A percentile compares a stretch with the other conserved stretches of the same genome.
phyloP scores from a whole-genome alignment of 2,329 filamentous ascomycete species.

The Myriangium duriaei region DNA sequence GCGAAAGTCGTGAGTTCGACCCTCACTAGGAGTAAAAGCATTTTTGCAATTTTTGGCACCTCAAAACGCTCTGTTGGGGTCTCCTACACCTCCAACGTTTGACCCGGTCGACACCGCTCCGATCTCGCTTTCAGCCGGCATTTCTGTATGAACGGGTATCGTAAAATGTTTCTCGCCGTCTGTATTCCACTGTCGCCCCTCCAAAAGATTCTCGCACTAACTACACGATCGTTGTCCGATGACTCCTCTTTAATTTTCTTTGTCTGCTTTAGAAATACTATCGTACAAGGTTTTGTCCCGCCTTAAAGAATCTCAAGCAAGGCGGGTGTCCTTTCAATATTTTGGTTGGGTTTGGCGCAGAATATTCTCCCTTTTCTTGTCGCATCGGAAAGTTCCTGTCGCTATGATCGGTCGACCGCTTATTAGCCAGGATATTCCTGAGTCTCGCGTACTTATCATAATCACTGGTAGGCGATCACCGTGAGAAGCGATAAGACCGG shows the following conservation, averaged over 20 bases:
- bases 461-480: constrained; percentile 61
- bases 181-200: too few species aligned
- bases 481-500: too few species aligned
- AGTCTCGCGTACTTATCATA: constrained; percentile 75
- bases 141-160: neutral
- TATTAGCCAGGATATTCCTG: constrained; percentile 32
- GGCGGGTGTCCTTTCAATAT: too few species aligned
- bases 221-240: too few species aligned
- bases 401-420: neutral
- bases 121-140: neutral
- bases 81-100: neutral
- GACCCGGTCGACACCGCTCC: neutral
- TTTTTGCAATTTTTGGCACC: constrained; percentile 8
- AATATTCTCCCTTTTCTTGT: too few species aligned
- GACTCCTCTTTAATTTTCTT: too few species aligned
- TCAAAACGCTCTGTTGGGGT: neutral
- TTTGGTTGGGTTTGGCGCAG: constrained; percentile 1
- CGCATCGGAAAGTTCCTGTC: too few species aligned
- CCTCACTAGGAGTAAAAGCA: constrained; percentile 14
- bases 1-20: constrained; percentile 21
- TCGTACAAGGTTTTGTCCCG: too few species aligned
- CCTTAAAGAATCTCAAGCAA: too few species aligned
- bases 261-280: too few species aligned
- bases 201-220: too few species aligned
- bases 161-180: neutral